Base-by-base conservation (phyloP, 1,139 yeast species). In the Lodderomyces theae region DNA sequence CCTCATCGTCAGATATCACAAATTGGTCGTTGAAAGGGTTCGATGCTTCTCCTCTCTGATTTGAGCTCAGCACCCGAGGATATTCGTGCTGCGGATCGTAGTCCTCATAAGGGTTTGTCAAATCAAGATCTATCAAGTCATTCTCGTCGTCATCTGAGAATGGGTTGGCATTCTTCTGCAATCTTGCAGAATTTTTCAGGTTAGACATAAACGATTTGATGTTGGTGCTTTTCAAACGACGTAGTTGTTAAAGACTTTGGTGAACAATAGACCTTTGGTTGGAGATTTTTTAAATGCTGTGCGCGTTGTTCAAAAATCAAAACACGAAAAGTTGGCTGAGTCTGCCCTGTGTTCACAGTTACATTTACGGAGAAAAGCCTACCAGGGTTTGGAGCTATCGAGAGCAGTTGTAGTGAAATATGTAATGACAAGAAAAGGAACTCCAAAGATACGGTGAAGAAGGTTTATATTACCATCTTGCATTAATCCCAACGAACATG, bases 1-100 rank as follows among this genome's bases (percentile, higher is more conserved):
- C 44, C 12, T 66, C 71, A 34, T 66, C 71, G 40, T 66, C 72
- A 2, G 69, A 58, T 17, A 66, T 47, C n/a, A 61, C 51, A 33
- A 65, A 58, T 41, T 57, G 52, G 45, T 70, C 76, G 29, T 41
- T 44, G 37, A 49, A 49, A 18, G 52, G 52, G 33, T 48, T 42
- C 22, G 37, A 35, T n/a, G 12, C 23, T 3, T 21, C 10, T 5
- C 13, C 34, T 11, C 30, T 11, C 4, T 37, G 31, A 28, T 41
- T 38, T 26, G 34, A 40, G 17, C 39, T 38, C 11, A 5, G 19
- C 13, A 35, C 34, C 17, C 39, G 42, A 25, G 46, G 47, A 38
- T 44, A 44, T 38, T 35, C 36, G 24, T 46, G 45, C 28, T 44
- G 48, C 9, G 50, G 48, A 21, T 46, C 32, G 23, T 37, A 41